These are phyloP conservation scores for Arbutus unedo DNA, from an alignment of 148 eudicot genomes.

Conservation along the genomic window DNA sequence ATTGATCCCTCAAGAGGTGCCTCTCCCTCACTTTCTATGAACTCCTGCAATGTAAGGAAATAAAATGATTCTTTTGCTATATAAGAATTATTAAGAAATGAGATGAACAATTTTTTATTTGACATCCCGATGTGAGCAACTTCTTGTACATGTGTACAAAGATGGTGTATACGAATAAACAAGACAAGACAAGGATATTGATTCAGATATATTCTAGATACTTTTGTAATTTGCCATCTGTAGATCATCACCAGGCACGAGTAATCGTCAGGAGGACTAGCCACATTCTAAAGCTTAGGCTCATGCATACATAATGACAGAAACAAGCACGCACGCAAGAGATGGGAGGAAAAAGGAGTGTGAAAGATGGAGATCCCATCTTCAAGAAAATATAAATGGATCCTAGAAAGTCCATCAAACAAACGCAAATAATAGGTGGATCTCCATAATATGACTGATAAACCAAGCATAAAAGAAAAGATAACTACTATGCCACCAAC, in stretches of 20 bases:
- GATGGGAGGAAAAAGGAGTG: neutral
- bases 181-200: neutral
- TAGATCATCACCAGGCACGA: slow-evolving; percentile 1
- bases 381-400: neutral
- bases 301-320: neutral
- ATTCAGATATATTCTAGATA: neutral
- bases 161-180: neutral
- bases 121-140: neutral
- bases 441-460: neutral
- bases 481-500: neutral
- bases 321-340: neutral
- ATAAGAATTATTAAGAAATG: neutral
- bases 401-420: neutral
- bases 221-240: slow-evolving; percentile 2
- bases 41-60: slow-evolving; percentile 53
- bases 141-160: neutral
- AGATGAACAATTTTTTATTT: neutral
- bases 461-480: neutral
- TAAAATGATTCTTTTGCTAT: neutral
- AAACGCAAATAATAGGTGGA: neutral
- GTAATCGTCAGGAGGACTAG: neutral
- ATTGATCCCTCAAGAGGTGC: slow-evolving; percentile 94
- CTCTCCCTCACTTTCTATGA: slow-evolving; percentile 93
- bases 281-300: neutral
- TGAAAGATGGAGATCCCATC: neutral